These are phyloP conservation scores for Annulohypoxylon nitens DNA, from an alignment of 495 filamentous ascomycete genomes.

Conservation along the genomic window DNA sequence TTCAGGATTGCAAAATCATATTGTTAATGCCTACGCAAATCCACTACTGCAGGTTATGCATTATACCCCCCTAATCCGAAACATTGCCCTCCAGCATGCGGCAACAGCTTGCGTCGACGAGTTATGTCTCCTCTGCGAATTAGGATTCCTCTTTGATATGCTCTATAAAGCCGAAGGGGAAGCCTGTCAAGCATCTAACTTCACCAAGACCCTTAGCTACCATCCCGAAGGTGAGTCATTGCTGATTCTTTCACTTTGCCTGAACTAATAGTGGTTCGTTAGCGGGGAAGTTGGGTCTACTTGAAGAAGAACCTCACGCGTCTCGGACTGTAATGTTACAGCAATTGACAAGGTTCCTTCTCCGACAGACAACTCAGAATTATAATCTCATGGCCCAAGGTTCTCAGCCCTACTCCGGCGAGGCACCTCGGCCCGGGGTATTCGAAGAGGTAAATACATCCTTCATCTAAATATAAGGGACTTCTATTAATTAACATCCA, in stretches of 20 bases:
- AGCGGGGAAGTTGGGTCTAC: conserved; percentile 76
- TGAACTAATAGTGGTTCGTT: conserved; percentile 30
- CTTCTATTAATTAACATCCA: background rate
- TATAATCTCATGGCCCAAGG: conserved; percentile 72
- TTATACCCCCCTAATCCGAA: conserved; percentile 88
- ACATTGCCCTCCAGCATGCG: conserved; percentile 90
- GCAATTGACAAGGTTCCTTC: conserved; percentile 79
- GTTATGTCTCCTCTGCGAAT: conserved; percentile 88
- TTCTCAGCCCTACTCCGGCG: conserved; percentile 48
- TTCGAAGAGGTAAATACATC: conserved; percentile 48
- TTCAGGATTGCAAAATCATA: conserved; percentile 95
- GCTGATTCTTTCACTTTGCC: background rate
- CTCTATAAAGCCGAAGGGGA: conserved; percentile 92
- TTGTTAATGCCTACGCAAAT: conserved; percentile 95
- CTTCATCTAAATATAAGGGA: background rate
- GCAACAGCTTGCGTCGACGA: conserved; percentile 85
- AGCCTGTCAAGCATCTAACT: conserved; percentile 97
- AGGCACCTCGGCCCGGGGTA: conserved; percentile 28
- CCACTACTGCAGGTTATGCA: conserved; percentile 90
- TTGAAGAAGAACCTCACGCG: conserved; percentile 84
- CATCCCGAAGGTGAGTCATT: conserved; percentile 70
- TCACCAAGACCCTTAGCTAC: conserved; percentile 87
- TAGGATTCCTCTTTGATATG: conserved; percentile 98
- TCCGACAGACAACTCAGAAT: conserved; percentile 78
- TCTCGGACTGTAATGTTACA: conserved; percentile 81